Conservation (phyloP, 129 eudicot genomes). For the Artemisia annua region DNA sequence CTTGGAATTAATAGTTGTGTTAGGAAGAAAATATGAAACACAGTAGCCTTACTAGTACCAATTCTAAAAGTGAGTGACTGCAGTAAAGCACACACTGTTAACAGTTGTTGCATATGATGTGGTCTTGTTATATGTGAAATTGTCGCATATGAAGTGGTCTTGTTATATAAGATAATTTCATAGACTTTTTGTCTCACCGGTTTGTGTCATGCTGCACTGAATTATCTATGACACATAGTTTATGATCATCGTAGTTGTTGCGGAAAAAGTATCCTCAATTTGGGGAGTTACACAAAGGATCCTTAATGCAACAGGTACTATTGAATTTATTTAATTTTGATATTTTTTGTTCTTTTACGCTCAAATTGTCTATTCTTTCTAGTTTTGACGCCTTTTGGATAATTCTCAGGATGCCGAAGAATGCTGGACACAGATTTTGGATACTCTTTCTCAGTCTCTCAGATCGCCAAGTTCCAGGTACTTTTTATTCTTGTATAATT, state of each 20-base stretch:
- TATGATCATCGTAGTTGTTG: conserved; percentile 56
- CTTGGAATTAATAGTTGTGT: conserved; percentile 5
- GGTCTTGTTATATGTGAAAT: too few relatives aligned
- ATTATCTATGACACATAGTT: conserved; percentile 14
- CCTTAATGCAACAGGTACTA: conserved; percentile 94
- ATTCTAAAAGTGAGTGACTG: not conserved
- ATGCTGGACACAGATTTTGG: conserved; percentile 92
- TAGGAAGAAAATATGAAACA: conserved; percentile 4
- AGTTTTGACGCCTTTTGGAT: conserved; percentile 13
- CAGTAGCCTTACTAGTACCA: conserved; percentile 5
- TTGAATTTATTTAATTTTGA: not conserved
- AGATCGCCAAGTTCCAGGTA: conserved; percentile 69
- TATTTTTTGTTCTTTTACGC: not conserved
- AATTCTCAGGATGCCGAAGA: conserved; percentile 94
- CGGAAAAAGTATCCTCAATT: conserved; percentile 95
- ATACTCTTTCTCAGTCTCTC: conserved; percentile 87
- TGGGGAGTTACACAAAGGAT: conserved; percentile 90
- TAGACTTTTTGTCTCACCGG: not conserved
- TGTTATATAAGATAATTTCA: not conserved
- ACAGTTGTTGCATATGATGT: too few relatives aligned
- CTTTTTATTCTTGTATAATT: conserved; percentile 13
- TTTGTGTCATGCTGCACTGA: conserved; percentile 1
- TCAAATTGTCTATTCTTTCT: conserved; percentile 8
- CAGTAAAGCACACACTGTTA: conserved; percentile 1
- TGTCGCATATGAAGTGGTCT: too few relatives aligned